Evolutionary conservation across 1,284 basidiomycete species (phyloP), one percentile per base, ranked within the genome.

Genomic region (Ceratobasidium sp.): DNA sequence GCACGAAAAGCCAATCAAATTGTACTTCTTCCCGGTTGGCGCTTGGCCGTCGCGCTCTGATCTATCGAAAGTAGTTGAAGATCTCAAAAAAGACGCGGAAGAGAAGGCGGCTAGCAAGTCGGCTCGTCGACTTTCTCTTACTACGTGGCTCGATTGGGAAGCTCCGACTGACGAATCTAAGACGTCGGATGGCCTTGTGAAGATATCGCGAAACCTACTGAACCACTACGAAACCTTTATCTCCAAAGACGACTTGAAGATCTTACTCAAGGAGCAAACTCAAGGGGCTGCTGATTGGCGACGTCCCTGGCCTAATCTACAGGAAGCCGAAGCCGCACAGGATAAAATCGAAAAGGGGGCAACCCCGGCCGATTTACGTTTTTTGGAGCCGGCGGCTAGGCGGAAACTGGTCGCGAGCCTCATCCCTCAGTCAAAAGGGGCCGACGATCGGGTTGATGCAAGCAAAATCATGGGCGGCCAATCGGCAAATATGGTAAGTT

Each of bases 221-320:
- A 53, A 53, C 51, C 51, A 53, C 51, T 53, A 53, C 18, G 51
- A 53, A 53, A 53, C 51, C 18, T 53, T n/a, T 53, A 53, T 53
- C 18, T 53, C 51, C 51, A 7, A 53, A n/a, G 51, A 13, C 51
- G 51, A 53, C 51, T 53, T 53, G 51, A n/a, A 53, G 51, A 53
- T 53, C 18, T n/a, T 53, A n/a, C 51, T 53, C 23, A 15, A n/a
- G 18, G 51, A 53, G 18, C 51, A 53, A n/a, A 53, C 51, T 7
- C 51, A 53, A n/a, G 51, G 51, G 51, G 23, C 4, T 3, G 12
- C 51, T 20, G 51, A 53, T 7, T 53, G 51, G 51, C 51, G 18
- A 53, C 51, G 51, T 53, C 51, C 51, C 23, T 53, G 51, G 51
- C 51, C 51, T 7, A 53, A 15, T n/a, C 51, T 20, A 10, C 18